A percentile compares a stretch with the other conserved stretches of the same genome.
Conservation (phyloP, 306 rosid species). For the Macrotyloma uniflorum region DNA sequence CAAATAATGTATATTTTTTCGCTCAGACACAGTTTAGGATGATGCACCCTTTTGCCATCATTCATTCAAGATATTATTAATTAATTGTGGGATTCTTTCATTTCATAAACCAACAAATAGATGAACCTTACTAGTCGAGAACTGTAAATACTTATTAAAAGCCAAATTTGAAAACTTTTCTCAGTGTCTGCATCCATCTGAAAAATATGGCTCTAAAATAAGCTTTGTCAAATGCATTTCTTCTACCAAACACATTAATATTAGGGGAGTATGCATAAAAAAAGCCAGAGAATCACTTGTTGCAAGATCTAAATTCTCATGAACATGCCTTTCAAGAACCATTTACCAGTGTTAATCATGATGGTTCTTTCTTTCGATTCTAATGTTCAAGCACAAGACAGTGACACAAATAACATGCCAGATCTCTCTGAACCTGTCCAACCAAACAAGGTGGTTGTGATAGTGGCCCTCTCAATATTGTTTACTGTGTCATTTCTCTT, state of each 20-base stretch:
- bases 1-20: neutral
- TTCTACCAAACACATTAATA: neutral
- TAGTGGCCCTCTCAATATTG: neutral
- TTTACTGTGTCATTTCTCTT: neutral
- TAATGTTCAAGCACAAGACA: neutral
- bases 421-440: neutral
- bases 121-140: neutral
- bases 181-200: neutral
- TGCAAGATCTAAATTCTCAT: neutral
- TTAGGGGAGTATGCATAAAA: neutral
- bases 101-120: neutral
- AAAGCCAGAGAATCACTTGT: neutral
- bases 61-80: neutral
- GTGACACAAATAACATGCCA: neutral
- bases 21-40: neutral
- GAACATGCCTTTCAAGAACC: neutral
- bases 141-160: neutral
- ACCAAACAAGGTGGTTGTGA: constrained; percentile 8
- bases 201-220: neutral
- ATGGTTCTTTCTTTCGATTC: constrained; percentile 13
- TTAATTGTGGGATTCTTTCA: neutral
- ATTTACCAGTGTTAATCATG: neutral
- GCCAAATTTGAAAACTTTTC: neutral
- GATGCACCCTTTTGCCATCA: neutral
- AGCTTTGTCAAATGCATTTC: neutral